Evolutionary conservation across 345 rosid genomes (phyloP).

Genomic region (Eucalyptus urophylla): DNA sequence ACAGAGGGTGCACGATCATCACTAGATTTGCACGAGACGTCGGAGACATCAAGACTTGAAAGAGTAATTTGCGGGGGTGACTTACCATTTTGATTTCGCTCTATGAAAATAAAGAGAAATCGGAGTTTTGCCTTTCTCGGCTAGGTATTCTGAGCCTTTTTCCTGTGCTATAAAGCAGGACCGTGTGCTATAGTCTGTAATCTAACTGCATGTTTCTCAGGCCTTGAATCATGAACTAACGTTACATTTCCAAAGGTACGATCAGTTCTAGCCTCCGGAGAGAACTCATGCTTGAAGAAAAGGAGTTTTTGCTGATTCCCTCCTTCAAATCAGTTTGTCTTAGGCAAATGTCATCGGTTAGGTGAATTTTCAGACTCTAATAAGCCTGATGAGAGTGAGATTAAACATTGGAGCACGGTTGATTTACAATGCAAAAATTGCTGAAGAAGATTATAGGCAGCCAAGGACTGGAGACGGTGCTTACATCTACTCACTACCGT

Average conservation of each 20-base stretch:
- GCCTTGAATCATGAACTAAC: background rate
- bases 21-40: slow-evolving; percentile 70
- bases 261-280: background rate
- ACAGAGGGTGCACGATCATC: slow-evolving; percentile 63
- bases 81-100: background rate
- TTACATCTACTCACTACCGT: background rate
- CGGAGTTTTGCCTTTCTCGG: background rate
- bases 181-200: background rate
- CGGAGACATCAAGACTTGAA: background rate
- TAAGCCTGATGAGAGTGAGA: background rate
- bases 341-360: background rate
- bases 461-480: background rate
- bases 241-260: background rate
- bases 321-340: background rate
- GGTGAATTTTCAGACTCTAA: background rate
- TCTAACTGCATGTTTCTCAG: background rate
- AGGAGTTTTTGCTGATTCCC: background rate
- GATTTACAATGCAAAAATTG: background rate
- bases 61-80: background rate
- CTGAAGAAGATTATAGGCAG: background rate
- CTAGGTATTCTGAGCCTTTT: background rate
- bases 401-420: background rate
- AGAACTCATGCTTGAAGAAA: background rate
- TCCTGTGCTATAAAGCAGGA: background rate
- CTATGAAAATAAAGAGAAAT: background rate